Percentiles rank a stretch among this genome's conserved stretches.
These are phyloP conservation scores for Mentha longifolia DNA, from an alignment of 257 asterid genomes.

Conservation along the genomic window DNA sequence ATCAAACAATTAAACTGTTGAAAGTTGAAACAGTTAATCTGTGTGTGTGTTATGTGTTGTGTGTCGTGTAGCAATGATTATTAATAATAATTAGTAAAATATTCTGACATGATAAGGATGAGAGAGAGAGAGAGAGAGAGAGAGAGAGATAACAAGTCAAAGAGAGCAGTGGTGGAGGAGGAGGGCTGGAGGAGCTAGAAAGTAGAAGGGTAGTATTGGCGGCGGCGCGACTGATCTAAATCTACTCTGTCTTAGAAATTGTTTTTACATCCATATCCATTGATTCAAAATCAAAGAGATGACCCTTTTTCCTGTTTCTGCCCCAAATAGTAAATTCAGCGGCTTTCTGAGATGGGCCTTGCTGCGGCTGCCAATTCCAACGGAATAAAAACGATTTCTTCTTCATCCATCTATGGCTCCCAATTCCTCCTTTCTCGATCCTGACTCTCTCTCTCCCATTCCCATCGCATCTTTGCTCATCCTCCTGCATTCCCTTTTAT, in stretches of 20 bases:
- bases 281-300: not conserved
- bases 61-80: too few species aligned
- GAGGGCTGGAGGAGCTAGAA: conserved; percentile 3
- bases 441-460: conserved; percentile 22
- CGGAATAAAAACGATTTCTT: not conserved
- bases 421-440: conserved; percentile 27
- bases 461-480: conserved; percentile 47
- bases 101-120: conserved; percentile 30
- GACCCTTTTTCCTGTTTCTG: not conserved
- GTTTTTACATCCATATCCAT: not conserved
- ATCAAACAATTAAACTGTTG: too few species aligned
- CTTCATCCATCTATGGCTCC: conserved; percentile 30
- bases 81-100: too few species aligned
- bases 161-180: conserved; percentile 19
- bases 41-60: too few species aligned
- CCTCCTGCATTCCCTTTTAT: conserved; percentile 60
- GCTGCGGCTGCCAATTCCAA: conserved; percentile 19
- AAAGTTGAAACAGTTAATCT: too few species aligned
- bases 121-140: conserved; percentile 2
- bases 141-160: not conserved
- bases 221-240: conserved; percentile 4
- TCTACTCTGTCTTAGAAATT: not conserved
- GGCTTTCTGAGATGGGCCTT: conserved; percentile 33
- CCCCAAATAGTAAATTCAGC: not conserved
- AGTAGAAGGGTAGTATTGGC: not conserved